Conservation (phyloP, 257 asterid species). For the Phtheirospermum japonicum region DNA sequence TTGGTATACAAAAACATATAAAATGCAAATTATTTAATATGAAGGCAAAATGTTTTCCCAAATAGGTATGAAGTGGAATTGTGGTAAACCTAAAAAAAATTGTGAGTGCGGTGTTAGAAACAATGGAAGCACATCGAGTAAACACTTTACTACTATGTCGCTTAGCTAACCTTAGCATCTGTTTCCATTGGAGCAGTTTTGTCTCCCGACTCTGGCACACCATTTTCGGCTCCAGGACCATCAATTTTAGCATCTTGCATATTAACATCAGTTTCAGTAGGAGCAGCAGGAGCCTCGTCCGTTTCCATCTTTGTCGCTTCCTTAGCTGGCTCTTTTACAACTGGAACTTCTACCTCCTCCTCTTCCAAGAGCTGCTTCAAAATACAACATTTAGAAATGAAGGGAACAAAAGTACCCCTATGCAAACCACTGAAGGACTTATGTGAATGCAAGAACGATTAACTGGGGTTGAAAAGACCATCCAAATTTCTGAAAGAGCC, state of each 20-base stretch:
- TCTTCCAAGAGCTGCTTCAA: conserved; percentile 75
- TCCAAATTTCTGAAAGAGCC: background rate
- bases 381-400: background rate
- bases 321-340: conserved; percentile 51
- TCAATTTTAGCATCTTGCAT: conserved; percentile 66
- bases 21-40: background rate
- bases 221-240: conserved; percentile 65
- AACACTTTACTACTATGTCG: background rate
- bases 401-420: no score
- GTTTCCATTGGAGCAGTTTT: conserved; percentile 72
- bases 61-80: no score
- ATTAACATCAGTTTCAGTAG: conserved; percentile 50
- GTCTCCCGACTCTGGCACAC: conserved; percentile 61
- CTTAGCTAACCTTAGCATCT: conserved; percentile 73
- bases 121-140: background rate
- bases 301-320: conserved; percentile 77
- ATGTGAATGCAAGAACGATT: background rate
- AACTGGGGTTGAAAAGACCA: background rate
- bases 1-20: no score
- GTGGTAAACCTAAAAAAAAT: no score
- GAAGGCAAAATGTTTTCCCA: background rate
- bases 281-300: conserved; percentile 46
- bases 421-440: background rate
- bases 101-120: background rate
- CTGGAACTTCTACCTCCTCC: conserved; percentile 76